Evolutionary conservation across 371 early-diverging fungal species (phyloP).

Genomic region (Apophysomyces trapeziformis): DNA sequence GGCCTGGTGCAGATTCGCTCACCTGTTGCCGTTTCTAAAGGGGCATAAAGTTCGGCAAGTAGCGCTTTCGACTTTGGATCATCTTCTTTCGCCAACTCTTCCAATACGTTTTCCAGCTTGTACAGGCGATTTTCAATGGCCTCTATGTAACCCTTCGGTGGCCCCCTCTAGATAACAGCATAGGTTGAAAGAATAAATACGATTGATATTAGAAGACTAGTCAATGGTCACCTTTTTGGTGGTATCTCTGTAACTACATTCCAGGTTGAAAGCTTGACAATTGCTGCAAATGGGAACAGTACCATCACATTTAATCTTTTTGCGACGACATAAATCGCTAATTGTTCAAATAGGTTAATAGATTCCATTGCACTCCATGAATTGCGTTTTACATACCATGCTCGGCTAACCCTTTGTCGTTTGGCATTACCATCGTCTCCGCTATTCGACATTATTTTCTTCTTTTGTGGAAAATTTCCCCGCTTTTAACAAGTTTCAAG

Average conservation of each 20-base stretch:
- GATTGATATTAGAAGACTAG: not conserved
- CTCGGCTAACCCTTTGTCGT: constrained; percentile 53
- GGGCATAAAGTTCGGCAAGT: constrained; percentile 61
- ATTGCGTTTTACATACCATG: constrained; percentile 37
- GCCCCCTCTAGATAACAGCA: constrained; percentile 54
- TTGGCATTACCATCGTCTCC: constrained; percentile 27
- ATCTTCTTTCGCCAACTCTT: constrained; percentile 52
- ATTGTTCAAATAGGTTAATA: too few relatives aligned
- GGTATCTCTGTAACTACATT: constrained; percentile 50
- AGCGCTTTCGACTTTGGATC: constrained; percentile 59
- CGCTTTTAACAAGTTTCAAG: not conserved
- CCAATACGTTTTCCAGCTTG: constrained; percentile 64
- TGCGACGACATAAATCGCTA: constrained; percentile 63
- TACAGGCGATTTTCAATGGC: constrained; percentile 71
- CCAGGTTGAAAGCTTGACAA: constrained; percentile 43
- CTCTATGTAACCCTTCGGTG: constrained; percentile 77
- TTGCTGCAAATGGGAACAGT: constrained; percentile 57
- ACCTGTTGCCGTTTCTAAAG: constrained; percentile 46
- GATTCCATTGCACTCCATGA: too few relatives aligned
- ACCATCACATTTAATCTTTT: constrained; percentile 72
- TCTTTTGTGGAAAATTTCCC: constrained; percentile 5
- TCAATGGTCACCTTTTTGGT: constrained; percentile 43
- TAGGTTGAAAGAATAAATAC: not conserved
- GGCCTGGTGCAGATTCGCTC: constrained; percentile 51
- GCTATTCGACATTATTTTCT: constrained; percentile 19